Percentiles rank a stretch among this genome's conserved stretches.
Evolutionary conservation across 1,284 basidiomycete genomes (phyloP).

Genomic region (Cystodermella granulosa): DNA sequence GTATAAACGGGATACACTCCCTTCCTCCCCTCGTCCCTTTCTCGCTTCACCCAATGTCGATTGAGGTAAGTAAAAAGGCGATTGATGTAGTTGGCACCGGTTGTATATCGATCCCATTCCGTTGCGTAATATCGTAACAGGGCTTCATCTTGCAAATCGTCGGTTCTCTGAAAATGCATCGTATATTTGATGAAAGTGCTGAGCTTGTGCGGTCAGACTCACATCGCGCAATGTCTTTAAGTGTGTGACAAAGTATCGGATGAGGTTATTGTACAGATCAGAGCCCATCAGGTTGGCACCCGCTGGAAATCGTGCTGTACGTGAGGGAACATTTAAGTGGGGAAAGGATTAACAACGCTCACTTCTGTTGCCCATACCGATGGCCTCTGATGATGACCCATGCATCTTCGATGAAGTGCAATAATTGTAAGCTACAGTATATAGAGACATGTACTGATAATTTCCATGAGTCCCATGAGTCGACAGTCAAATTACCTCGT

Average conservation of each 20-base stretch:
- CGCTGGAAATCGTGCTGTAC: conserved; percentile 43
- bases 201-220: conserved; percentile 9
- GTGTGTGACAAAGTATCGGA: conserved; percentile 78
- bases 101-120: conserved; percentile 96
- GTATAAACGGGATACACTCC: conserved; percentile 95
- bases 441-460: conserved; percentile 77
- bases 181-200: neutral
- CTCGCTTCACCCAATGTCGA: conserved; percentile 98
- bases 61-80: conserved; percentile 95
- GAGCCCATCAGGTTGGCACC: conserved; percentile 94
- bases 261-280: conserved; percentile 88
- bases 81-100: conserved; percentile 93
- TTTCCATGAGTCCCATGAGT: neutral
- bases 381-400: conserved; percentile 43
- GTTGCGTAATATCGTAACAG: conserved; percentile 86
- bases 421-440: conserved; percentile 94
- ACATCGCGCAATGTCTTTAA: conserved; percentile 68
- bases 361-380: conserved; percentile 53
- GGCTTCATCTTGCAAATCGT: conserved; percentile 78
- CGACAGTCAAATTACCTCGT: neutral
- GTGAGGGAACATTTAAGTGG: no score
- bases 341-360: conserved; percentile 23
- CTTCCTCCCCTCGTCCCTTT: conserved; percentile 96
- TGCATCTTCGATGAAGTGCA: conserved; percentile 89
- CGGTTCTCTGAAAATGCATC: conserved; percentile 58